phyloP scores from a whole-genome alignment of 768 basidiomycete species.

The Lactarius psammicola region DNA sequence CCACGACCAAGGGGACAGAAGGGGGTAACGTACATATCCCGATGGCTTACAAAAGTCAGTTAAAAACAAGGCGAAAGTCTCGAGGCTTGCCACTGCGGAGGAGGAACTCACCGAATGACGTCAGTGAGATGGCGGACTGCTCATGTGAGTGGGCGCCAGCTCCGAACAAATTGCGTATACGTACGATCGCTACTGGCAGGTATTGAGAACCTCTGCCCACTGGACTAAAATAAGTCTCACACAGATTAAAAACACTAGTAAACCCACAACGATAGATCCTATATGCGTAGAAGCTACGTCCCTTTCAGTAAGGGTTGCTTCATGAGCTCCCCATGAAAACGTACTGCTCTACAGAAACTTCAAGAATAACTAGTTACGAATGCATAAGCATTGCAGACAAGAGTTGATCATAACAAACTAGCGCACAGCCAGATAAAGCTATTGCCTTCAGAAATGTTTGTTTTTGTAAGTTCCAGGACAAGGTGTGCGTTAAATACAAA shows the following conservation, averaged over 20 bases:
- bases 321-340: background rate
- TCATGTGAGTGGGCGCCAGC: background rate
- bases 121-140: background rate
- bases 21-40: background rate
- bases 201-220: background rate
- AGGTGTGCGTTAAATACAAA: background rate
- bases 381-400: background rate
- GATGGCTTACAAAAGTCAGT: background rate
- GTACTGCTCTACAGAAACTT: slow-evolving; percentile 2
- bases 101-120: slow-evolving; percentile 10
- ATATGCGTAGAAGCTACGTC: slow-evolving; percentile 1
- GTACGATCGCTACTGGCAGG: slow-evolving; percentile 2
- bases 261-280: slow-evolving; percentile 1
- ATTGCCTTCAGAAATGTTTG: background rate
- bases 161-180: background rate
- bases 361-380: background rate
- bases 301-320: background rate
- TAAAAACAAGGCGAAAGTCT: background rate
- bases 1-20: background rate
- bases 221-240: background rate
- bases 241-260: background rate
- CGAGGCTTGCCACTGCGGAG: background rate
- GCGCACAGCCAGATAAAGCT: background rate
- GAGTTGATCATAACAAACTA: background rate
- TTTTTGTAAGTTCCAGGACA: background rate